Percentiles rank a stretch among this genome's conserved stretches.
Conservation (phyloP, 1,284 basidiomycete genomes). For the Malassezia pachydermatis region DNA sequence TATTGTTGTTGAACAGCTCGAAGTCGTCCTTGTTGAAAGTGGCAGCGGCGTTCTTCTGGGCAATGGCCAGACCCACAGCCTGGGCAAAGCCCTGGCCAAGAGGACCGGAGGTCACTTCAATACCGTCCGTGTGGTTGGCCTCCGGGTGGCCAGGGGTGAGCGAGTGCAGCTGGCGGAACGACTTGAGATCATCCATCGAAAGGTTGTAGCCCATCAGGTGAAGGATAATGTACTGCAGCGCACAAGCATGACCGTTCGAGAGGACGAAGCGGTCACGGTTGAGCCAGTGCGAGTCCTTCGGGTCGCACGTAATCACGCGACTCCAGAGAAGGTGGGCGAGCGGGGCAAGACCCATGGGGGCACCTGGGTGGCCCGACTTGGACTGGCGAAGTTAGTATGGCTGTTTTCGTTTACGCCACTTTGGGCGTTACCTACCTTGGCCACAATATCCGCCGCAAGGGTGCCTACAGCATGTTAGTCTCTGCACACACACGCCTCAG, state of each 20-base stretch:
- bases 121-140: slow-evolving; percentile 66
- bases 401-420: no score
- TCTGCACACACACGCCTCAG: no score
- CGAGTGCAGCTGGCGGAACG: slow-evolving; percentile 62
- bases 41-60: slow-evolving; percentile 76
- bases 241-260: slow-evolving; percentile 52
- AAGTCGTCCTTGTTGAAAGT: slow-evolving; percentile 80
- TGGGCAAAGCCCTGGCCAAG: slow-evolving; percentile 81
- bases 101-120: slow-evolving; percentile 92
- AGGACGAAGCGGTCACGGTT: slow-evolving; percentile 58
- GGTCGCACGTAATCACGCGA: slow-evolving; percentile 40
- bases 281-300: slow-evolving; percentile 21
- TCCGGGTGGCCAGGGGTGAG: slow-evolving; percentile 68
- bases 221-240: slow-evolving; percentile 64
- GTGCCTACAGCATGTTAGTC: no score
- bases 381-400: slow-evolving; percentile 42
- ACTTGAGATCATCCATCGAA: slow-evolving; percentile 68
- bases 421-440: slow-evolving; percentile 17
- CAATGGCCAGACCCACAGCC: slow-evolving; percentile 84
- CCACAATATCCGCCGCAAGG: slow-evolving; percentile 37
- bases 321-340: slow-evolving; percentile 77
- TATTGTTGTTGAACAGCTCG: slow-evolving; percentile 76
- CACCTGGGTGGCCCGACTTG: slow-evolving; percentile 60
- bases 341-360: slow-evolving; percentile 65
- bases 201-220: slow-evolving; percentile 72